Evolutionary conservation across 2,329 filamentous ascomycete genomes (phyloP), one percentile per base, ranked within the genome.

Genomic region (Simplicillium sp.): DNA sequence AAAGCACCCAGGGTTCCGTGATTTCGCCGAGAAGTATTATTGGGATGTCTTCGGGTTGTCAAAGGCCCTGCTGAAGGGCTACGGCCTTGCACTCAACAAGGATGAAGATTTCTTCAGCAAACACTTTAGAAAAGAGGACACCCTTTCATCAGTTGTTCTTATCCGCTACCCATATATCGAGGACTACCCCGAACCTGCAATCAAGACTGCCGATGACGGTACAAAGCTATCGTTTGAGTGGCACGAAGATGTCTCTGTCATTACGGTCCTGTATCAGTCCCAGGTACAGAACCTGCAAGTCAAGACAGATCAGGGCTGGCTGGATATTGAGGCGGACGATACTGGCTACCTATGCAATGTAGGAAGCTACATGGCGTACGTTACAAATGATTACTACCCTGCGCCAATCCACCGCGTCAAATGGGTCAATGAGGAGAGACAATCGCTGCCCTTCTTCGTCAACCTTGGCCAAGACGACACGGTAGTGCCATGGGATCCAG

Each of bases 241-340:
- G 41, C 44, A 46, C 34, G 36, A 42, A 20, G 44, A 46, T 28
- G 44, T 46, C 16, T 36, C 34, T 14, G 39, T 46, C 37, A 46
- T 46, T 34, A 46, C 44, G 3, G 44, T 46, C 11, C 25, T 46
- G 3, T 46, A 43, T 31, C 44, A 46, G 37, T 43, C 44, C 8
- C 39, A 43, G 16, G 41, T 43, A 38, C 41, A 46, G 37, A 46
- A 46, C 17, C 41, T 46, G 31, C 44, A 46, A 25, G 44, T 46
- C 41, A 35, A 43, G 38, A 43, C 41, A 11, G 18, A 40, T 8
- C 34, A 43, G 41, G 40, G 44, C 29, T 46, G 44, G 44, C 34
- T 25, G 9, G 20, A 25, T 9, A 25, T 25, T 9, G 20, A 25
- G 9, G 20, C 37, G 25, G 43, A 45, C 40, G 43, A 45, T 36